Base-by-base conservation (phyloP, 1,139 yeast species). In the Geotrichum fermentans region DNA sequence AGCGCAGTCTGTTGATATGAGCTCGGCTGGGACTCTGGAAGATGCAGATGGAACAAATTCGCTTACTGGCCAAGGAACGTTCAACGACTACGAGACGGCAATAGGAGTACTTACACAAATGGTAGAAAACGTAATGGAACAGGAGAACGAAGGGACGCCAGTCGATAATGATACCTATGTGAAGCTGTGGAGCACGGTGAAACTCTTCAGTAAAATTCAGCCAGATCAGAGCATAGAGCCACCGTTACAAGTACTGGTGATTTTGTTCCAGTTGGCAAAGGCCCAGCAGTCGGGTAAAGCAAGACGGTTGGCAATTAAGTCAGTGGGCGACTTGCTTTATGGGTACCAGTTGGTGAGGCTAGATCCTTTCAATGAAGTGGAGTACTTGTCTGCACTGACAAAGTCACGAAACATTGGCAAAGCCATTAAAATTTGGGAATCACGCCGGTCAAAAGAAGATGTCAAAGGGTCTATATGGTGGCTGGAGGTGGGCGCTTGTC, bases 281-380 rank as follows among this genome's bases (percentile, higher is more conserved):
- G 42, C 38, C 11, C 49, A 46, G 33, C 18, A 35, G 10, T 29
- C 34, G 10, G 18, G 39, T 8, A 40, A 53, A 3, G 41, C 40
- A 4, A 50, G 62, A 14, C 52, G 49, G 8, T 29, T 52, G 13
- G 50, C 58, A 41, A 45, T 66, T 16, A 61, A 55, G 39, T 52
- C 52, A 2, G 63, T 58, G 2, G 65, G 65, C 0, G 64, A 62
- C 48, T 48, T 58, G 10, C 56, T 67, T 3, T 67, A 67, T 51
- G 54, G 64, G 3, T 61, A 57, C 26, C 58, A 58, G 26, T 49
- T 51, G 8, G 65, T 62, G 13, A 55, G 71, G 35, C 55, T 67
- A 42, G 71, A 66, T 50, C 68, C 70, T 1, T 58, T 63, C 46
- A 67, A 67, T 45, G 71, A 67, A 48, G 64, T 64, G 6, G 68